A percentile compares a stretch with the other conserved stretches of the same genome.
Conservation (phyloP, 345 rosid genomes). For the Eucalyptus cladocalyx region DNA sequence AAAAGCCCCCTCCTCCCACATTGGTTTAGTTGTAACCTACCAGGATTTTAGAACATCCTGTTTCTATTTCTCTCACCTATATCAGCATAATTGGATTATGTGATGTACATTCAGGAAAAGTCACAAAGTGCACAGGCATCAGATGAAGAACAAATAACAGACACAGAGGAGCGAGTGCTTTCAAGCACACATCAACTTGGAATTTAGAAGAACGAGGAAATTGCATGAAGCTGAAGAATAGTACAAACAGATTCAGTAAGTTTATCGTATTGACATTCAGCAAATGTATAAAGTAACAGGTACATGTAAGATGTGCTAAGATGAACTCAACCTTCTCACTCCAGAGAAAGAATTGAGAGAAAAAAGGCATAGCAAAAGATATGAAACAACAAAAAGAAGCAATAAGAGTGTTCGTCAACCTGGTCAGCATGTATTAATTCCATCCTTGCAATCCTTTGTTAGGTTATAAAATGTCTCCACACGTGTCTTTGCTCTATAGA, state of each 20-base stretch:
- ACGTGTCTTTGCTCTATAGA: conserved; percentile 59
- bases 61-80: background rate
- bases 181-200: background rate
- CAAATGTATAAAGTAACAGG: background rate
- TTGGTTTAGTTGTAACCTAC: background rate
- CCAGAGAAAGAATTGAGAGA: background rate
- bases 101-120: background rate
- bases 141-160: background rate
- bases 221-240: background rate
- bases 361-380: background rate
- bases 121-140: background rate
- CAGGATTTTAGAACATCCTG: background rate
- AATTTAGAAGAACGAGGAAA: background rate
- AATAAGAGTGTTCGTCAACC: background rate
- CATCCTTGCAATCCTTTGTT: conserved; percentile 87
- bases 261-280: background rate
- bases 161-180: background rate
- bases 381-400: background rate
- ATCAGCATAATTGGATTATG: background rate
- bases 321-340: background rate
- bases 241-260: background rate
- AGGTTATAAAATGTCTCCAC: conserved; percentile 89
- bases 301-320: background rate
- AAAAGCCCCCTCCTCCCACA: background rate
- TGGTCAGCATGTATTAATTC: conserved; percentile 74